phyloP scores from a whole-genome alignment of 208 protist genomes.

The Wallacemonas sp. region DNA sequence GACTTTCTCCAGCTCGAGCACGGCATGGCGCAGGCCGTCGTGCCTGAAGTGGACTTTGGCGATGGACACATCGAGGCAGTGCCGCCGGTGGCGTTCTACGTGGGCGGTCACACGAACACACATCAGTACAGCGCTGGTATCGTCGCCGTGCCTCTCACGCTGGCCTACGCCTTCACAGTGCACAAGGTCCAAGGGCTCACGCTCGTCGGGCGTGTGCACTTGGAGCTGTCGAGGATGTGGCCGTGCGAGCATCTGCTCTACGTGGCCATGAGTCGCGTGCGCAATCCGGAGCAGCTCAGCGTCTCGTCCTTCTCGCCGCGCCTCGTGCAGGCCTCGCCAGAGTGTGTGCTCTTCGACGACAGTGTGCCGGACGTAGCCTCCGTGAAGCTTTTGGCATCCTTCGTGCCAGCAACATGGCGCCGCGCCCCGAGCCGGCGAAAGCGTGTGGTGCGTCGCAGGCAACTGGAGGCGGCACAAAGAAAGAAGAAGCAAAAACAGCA shows the following conservation, averaged over 20 bases:
- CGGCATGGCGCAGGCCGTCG: conserved; percentile 45
- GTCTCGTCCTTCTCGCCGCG: conserved; percentile 55
- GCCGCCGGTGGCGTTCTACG: conserved; percentile 58
- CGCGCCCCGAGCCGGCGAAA: conserved; percentile 48
- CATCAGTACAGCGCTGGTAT: conserved; percentile 68
- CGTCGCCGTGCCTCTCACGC: conserved; percentile 70
- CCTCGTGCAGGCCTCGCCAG: conserved; percentile 64
- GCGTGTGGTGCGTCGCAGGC: conserved; percentile 27
- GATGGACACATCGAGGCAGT: conserved; percentile 51
- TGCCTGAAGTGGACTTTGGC: conserved; percentile 80
- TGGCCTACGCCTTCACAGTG: conserved; percentile 92
- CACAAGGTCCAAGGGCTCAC: conserved; percentile 92
- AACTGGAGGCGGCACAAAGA: conserved; percentile 20
- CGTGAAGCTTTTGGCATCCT: conserved; percentile 48
- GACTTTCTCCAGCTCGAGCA: conserved; percentile 74
- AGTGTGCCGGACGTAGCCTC: conserved; percentile 49
- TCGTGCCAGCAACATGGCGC: conserved; percentile 70
- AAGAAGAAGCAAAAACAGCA: conserved; percentile 18
- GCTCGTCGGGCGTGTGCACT: conserved; percentile 78
- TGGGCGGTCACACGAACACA: conserved; percentile 75
- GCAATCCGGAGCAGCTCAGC: conserved; percentile 83
- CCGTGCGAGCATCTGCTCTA: conserved; percentile 89
- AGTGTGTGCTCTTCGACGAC: conserved; percentile 81
- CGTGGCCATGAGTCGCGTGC: conserved; percentile 85
- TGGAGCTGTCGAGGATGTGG: conserved; percentile 89